These are phyloP conservation scores for Chaetomium sp. DNA, from an alignment of 2,329 filamentous ascomycete species.

Conservation along the genomic window DNA sequence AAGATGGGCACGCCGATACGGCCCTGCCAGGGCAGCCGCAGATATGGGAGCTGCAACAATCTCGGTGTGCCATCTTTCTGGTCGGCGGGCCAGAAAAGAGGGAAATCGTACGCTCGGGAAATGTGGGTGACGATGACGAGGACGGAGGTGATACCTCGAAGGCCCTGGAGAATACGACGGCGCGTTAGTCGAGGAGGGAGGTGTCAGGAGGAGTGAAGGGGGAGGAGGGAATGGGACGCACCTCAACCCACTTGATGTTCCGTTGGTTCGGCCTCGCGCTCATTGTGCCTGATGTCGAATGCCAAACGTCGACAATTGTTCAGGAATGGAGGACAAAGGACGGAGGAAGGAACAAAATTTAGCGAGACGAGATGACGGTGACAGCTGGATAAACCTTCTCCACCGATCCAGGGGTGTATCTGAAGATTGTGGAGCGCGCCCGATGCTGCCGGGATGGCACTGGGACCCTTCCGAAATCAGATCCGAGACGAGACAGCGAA, in stretches of 20 bases:
- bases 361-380: too few species aligned
- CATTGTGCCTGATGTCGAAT: slow-evolving; percentile 2
- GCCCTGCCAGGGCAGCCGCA: slow-evolving; percentile 51
- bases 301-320: background rate
- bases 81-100: slow-evolving; percentile 44
- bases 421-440: too few species aligned
- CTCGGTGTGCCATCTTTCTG: slow-evolving; percentile 35
- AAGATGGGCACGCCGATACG: slow-evolving; percentile 50
- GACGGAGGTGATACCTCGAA: slow-evolving; percentile 47
- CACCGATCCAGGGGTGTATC: too few species aligned
- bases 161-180: slow-evolving; percentile 31
- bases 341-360: background rate
- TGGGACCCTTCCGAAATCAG: background rate
- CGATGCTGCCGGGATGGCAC: background rate
- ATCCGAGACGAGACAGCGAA: background rate
- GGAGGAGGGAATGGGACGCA: slow-evolving; percentile 11
- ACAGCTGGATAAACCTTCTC: too few species aligned
- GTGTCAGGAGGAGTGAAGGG: background rate
- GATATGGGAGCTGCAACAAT: slow-evolving; percentile 43
- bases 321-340: background rate
- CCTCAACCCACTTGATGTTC: slow-evolving; percentile 30
- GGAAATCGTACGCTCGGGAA: slow-evolving; percentile 44
- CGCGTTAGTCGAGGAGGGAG: slow-evolving; percentile 1
- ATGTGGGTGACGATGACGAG: slow-evolving; percentile 48
- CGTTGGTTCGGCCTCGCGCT: slow-evolving; percentile 18